Base-by-base conservation (phyloP, 331 rosid species). In the Quercus lobata region DNA sequence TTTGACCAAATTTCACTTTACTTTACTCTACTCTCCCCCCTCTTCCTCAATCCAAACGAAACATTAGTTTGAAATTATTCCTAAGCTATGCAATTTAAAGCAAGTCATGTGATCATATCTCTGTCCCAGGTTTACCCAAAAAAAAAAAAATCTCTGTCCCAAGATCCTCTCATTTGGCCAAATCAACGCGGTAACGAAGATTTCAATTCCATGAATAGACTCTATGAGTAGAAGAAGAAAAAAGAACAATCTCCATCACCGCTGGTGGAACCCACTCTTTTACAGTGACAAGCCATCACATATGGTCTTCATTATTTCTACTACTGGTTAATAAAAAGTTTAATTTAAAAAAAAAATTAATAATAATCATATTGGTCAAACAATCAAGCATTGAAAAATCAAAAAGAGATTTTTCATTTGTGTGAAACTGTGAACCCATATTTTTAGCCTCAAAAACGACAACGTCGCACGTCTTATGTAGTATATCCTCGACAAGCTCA, bases 31-130 rank as follows among this genome's bases (percentile, higher is more conserved):
- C 8, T 34, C 0, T 6, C 0, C 0, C 6, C 1, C 2, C 2
- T 34, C 0, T 5, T 0, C 2, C 0, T 34, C 2, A 6, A 6
- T 32, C 0, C 6, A 32, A 6, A 6, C 2, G 0, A 0, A 6
- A 2, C 0, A 34, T 7, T 7, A 37, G 44, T 7, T 37, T 2
- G 46, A 37, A 0, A 37, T 37, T 37, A 37, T 37, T 37, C 3
- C 46, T 37, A 7, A 37, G 46, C 3, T 2, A 41, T 41, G 46
- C 12, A 8, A 41, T 41, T 41, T 8, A 41, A 41, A 41, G 46
- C 11, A 8, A 41, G 3, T 8, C 8, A 8, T 41, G 46, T 8
- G 2, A 41, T 41, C 46, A 41, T 41, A 9, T 41, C 46, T 7
- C 3, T 17, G 15, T 32, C 15, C 19, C 71, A 0, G 29, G 29